Base-by-base conservation (phyloP, 495 filamentous ascomycete species). In the Lentithecium fluviatile region DNA sequence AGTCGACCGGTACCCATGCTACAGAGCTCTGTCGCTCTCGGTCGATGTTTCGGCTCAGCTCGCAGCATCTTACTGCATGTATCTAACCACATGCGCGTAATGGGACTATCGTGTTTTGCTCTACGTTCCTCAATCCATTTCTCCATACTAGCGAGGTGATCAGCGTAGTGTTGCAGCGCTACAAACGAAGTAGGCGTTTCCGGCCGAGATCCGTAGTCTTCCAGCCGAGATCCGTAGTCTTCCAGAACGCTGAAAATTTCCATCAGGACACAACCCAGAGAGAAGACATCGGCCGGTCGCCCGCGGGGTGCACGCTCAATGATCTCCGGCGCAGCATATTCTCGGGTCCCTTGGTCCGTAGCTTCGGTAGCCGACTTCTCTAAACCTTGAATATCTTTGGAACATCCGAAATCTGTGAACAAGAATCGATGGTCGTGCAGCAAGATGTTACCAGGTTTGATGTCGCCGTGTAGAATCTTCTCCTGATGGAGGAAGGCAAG, bases 361-460 rank as follows among this genome's bases (percentile, higher is more conserved):
- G 37, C 50, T 36, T 47, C 40, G 1, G 21, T 56, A n/a, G 32
- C 34, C 12, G 45, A 38, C 13, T 24, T 40, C 1, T 20, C 8
- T 1, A 12, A 12, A 7, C 32, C 43, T 1, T 20, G 23, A 32
- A 53, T 73, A 60, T 74, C 69, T 32, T 70, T 73, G 8, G 75
- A 72, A 8, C 75, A 64, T 0, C 78, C 76, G 59, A 80, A 80
- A 60, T 79, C 77, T 20, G 75, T 73, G 2, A 76, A 54, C 8
- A 74, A 54, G 0, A 78, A 68, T 5, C 65, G 29, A 13, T 64
- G 63, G 8, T 70, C 55, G 47, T 75, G 71, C 11, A 80, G 67
- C 15, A 80, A 71, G 43, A 80, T 74, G 51, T 80, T 80, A 25
- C 68, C 67, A 1, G 77, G 77, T 60, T 79, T 80, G 58, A 80